Base-by-base conservation (phyloP, 805 yeast species). In the Cyberlindnera meyerae region DNA sequence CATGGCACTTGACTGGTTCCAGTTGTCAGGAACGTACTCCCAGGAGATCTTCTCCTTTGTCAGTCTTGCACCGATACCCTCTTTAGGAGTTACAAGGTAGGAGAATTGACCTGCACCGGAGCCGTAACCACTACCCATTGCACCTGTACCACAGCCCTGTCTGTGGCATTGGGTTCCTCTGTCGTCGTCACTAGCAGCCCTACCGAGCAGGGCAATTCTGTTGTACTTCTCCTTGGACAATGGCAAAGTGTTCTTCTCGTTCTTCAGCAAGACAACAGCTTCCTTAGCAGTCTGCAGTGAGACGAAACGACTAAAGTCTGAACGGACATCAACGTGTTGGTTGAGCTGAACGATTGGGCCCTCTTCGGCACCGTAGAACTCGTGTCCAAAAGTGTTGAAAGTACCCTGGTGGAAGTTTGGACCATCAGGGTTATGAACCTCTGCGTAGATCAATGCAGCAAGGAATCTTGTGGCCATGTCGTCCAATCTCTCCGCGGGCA, bases 121-220 rank as follows among this genome's bases (percentile, higher is more conserved):
- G 2, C 82, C 83, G 74, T 81, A 73, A 13, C 81, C 82, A 11
- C 69, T 63, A 22, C 73, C 68, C 32, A 74, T 47, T 3, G 72
- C 66, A 4, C 82, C 82, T 37, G 68, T 65, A 13, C 61, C 60
- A 47, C 65, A 13, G 64, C 80, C 81, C 73, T 73, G 47, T 11
- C 74, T 60, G 31, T 79, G 77, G 20, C 79, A 74, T 4, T 79
- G 79, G 33, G 81, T 79, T 38, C 82, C 81, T 18, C 70, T 66
- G 36, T 60, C 65, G 33, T 67, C 66, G 8, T 71, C 58, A 27
- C 51, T 70, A 20, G 74, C 79, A 42, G 71, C 73, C 17, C 79
- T 77, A 4, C 83, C 82, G 44, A 77, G 70, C 15, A 77, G 65
- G 2, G 74, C 75, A 31, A 68, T 59, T 11, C 52, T 61, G 36